Conservation (phyloP, 2,329 filamentous ascomycete species). For the Xylaria hypoxylon region DNA sequence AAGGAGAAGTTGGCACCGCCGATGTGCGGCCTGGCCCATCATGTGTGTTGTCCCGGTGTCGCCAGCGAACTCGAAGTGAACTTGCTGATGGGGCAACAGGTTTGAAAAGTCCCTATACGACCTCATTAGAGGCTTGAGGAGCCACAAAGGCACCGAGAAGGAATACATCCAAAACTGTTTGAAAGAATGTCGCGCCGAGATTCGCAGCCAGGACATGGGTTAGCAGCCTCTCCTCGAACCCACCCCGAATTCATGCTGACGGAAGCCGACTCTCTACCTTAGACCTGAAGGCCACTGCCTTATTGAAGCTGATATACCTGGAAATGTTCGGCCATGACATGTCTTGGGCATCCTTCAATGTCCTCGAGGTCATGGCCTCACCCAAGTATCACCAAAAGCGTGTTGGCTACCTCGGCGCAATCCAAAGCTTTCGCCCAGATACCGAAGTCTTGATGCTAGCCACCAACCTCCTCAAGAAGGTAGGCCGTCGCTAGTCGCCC, state of each 20-base stretch:
- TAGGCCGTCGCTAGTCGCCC: constrained; percentile 47
- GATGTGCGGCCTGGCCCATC: constrained; percentile 44
- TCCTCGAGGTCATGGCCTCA: constrained; percentile 98
- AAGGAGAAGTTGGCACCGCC: constrained; percentile 40
- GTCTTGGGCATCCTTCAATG: constrained; percentile 99
- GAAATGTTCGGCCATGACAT: constrained; percentile 99
- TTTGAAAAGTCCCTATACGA: constrained; percentile 99
- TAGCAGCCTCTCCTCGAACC: constrained; percentile 50
- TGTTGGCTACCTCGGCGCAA: constrained; percentile 92
- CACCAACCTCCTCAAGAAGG: constrained; percentile 96
- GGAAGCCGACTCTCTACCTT: constrained; percentile 36
- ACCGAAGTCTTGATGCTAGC: constrained; percentile 98
- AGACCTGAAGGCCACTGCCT: constrained; percentile 96
- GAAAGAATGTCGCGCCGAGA: constrained; percentile 94
- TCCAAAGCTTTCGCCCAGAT: constrained; percentile 94
- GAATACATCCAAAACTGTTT: constrained; percentile 94
- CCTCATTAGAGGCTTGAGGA: constrained; percentile 94
- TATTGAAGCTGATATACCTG: constrained; percentile 95
- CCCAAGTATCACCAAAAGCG: constrained; percentile 94
- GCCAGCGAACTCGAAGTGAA: not conserved
- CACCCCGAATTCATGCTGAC: constrained; percentile 12
- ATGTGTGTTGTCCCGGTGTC: constrained; percentile 43
- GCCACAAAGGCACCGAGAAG: constrained; percentile 94
- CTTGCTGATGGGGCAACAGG: constrained; percentile 65
- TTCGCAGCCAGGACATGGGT: constrained; percentile 94